A percentile compares a stretch with the other conserved stretches of the same genome.
phyloP scores from a whole-genome alignment of 2,329 filamentous ascomycete species.

The Orbilia ellipsospora region DNA sequence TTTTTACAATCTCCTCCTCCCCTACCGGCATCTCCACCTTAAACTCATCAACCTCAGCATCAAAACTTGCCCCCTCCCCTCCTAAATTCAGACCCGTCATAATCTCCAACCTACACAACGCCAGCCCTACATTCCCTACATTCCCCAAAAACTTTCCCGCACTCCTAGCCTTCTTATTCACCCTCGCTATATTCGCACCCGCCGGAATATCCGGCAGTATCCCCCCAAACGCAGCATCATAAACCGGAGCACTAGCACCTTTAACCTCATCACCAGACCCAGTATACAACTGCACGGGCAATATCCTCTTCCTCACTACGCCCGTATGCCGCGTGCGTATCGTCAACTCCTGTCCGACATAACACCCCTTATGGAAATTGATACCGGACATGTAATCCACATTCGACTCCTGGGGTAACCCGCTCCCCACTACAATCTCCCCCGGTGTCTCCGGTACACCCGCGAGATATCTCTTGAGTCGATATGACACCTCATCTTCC shows the following conservation, averaged over 20 bases:
- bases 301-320: conserved; percentile 87
- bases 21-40: conserved; percentile 65
- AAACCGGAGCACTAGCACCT: conserved; percentile 22
- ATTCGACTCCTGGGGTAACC: conserved; percentile 88
- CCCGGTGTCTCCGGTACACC: conserved; percentile 86
- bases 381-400: conserved; percentile 86
- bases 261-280: conserved; percentile 56
- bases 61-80: conserved; percentile 73
- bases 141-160: conserved; percentile 83
- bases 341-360: conserved; percentile 94
- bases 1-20: conserved; percentile 65
- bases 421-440: conserved; percentile 77
- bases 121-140: conserved; percentile 86
- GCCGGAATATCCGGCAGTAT: conserved; percentile 59
- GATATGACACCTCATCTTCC: conserved; percentile 73
- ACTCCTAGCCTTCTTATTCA: conserved; percentile 71
- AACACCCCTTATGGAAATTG: conserved; percentile 96
- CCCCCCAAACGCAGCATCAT: conserved; percentile 37
- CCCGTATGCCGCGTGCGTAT: conserved; percentile 95
- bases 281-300: conserved; percentile 81
- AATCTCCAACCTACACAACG: conserved; percentile 84
- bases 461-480: conserved; percentile 77
- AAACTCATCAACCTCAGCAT: conserved; percentile 66
- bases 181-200: conserved; percentile 68
- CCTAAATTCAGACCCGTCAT: conserved; percentile 85